These are phyloP conservation scores for Hortaea werneckii DNA, from an alignment of 2,329 filamentous ascomycete genomes.

Conservation along the genomic window DNA sequence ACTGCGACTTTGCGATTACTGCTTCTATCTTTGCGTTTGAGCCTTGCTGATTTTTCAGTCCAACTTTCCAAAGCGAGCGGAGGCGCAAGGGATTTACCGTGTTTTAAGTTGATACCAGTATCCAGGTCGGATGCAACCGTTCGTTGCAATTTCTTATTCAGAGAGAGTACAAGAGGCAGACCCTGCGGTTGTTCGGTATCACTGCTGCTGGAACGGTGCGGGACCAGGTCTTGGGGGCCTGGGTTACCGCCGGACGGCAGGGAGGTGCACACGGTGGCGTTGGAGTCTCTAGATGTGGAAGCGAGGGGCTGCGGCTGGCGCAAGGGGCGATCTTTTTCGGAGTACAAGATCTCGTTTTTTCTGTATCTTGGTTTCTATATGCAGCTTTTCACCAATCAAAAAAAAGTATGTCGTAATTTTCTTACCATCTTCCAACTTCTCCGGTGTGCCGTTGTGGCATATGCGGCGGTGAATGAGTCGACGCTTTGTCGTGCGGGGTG, in stretches of 20 bases:
- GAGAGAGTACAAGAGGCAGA: neutral
- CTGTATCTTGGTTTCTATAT: too few relatives aligned
- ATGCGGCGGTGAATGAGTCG: too few relatives aligned
- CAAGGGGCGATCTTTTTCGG: neutral
- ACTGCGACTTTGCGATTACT: conserved; percentile 1
- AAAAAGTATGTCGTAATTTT: too few relatives aligned
- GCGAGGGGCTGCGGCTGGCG: neutral
- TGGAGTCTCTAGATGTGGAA: neutral
- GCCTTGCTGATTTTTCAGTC: conserved; percentile 1
- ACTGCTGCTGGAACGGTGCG: neutral
- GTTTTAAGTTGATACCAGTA: neutral
- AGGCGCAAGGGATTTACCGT: conserved; percentile 3
- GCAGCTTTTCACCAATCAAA: too few relatives aligned
- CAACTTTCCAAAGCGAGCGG: neutral
- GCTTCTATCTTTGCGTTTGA: conserved; percentile 4
- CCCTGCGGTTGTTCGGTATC: neutral
- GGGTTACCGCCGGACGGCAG: neutral
- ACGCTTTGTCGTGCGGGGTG: too few relatives aligned
- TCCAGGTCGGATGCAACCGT: too few relatives aligned
- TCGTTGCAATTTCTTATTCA: too few relatives aligned
- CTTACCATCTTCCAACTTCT: too few relatives aligned
- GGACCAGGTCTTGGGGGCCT: neutral
- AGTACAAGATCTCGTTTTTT: too few relatives aligned
- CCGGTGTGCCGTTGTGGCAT: too few relatives aligned
- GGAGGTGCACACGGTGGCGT: neutral